Percentiles rank a stretch among this genome's conserved stretches.
Evolutionary conservation across 2,329 filamentous ascomycete genomes (phyloP).

Genomic region (Blastomyces parvus): DNA sequence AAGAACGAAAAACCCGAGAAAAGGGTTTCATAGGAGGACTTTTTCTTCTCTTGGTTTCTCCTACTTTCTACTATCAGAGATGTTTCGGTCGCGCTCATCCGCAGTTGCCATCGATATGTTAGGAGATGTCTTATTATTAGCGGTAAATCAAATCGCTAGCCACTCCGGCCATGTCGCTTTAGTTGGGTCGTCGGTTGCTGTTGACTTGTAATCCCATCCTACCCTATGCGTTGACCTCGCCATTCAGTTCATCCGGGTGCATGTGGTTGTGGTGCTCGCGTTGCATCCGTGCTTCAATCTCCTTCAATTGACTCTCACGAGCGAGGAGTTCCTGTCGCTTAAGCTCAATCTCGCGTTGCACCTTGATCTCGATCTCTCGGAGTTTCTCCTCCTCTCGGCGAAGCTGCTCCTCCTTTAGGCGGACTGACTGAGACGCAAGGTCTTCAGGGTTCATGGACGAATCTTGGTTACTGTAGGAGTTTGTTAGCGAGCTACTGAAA

Average conservation of each 20-base stretch:
- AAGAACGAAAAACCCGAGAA: background rate
- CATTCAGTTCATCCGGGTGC: slow-evolving; percentile 22
- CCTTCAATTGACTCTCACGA: slow-evolving; percentile 94
- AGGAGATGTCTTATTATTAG: background rate
- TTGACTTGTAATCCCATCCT: slow-evolving; percentile 21
- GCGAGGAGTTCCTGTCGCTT: slow-evolving; percentile 97
- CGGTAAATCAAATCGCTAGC: slow-evolving; percentile 8
- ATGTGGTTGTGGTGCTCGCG: slow-evolving; percentile 56
- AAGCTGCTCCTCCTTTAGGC: slow-evolving; percentile 98
- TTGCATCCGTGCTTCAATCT: slow-evolving; percentile 97
- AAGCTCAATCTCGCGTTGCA: slow-evolving; percentile 99
- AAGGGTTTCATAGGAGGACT: background rate
- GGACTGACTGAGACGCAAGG: slow-evolving; percentile 90
- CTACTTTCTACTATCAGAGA: slow-evolving; percentile 1
- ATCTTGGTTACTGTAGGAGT: slow-evolving; percentile 15
- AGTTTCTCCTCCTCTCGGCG: slow-evolving; percentile 99
- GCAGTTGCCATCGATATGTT: slow-evolving; percentile 2
- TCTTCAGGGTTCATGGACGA: slow-evolving; percentile 58
- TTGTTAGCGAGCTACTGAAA: background rate
- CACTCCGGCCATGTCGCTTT: background rate
- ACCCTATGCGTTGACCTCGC: slow-evolving; percentile 20
- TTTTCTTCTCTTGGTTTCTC: background rate
- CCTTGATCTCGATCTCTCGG: slow-evolving; percentile 98
- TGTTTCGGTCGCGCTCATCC: slow-evolving; percentile 2
- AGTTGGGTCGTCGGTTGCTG: background rate